Conservation (phyloP, 768 basidiomycete genomes). For the Suillus lakei region DNA sequence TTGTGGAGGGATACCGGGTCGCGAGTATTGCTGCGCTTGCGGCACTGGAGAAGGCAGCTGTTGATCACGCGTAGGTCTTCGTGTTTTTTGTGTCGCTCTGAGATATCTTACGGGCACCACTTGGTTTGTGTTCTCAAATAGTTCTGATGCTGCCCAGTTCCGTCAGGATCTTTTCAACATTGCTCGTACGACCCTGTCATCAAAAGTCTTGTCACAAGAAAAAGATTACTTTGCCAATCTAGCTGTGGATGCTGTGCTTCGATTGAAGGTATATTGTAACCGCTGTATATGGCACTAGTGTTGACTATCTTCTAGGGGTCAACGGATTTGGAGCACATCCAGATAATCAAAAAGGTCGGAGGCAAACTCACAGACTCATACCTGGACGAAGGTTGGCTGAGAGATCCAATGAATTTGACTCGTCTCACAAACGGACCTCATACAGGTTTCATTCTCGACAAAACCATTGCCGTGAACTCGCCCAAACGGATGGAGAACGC, state of each 20-base stretch:
- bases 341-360: slow-evolving; percentile 99
- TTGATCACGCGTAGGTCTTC: slow-evolving; percentile 76
- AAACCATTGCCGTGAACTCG: slow-evolving; percentile 91
- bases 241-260: slow-evolving; percentile 94
- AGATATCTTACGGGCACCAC: not conserved
- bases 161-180: slow-evolving; percentile 94
- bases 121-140: slow-evolving; percentile 29
- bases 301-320: slow-evolving; percentile 65
- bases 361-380: slow-evolving; percentile 98
- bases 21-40: slow-evolving; percentile 84
- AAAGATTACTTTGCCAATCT: slow-evolving; percentile 98
- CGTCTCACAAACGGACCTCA: not conserved
- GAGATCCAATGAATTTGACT: not conserved
- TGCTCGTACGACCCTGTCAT: slow-evolving; percentile 92
- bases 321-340: slow-evolving; percentile 95
- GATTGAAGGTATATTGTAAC: slow-evolving; percentile 68
- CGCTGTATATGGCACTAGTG: not conserved
- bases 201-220: slow-evolving; percentile 95
- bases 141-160: slow-evolving; percentile 75
- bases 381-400: slow-evolving; percentile 82
- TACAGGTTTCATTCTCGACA: slow-evolving; percentile 95
- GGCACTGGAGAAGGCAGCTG: slow-evolving; percentile 82
- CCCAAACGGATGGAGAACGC: slow-evolving; percentile 94
- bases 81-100: not conserved
- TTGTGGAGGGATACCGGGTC: slow-evolving; percentile 95